Conservation (phyloP, 805 yeast genomes). For the Hanseniaspora clermontiae region DNA sequence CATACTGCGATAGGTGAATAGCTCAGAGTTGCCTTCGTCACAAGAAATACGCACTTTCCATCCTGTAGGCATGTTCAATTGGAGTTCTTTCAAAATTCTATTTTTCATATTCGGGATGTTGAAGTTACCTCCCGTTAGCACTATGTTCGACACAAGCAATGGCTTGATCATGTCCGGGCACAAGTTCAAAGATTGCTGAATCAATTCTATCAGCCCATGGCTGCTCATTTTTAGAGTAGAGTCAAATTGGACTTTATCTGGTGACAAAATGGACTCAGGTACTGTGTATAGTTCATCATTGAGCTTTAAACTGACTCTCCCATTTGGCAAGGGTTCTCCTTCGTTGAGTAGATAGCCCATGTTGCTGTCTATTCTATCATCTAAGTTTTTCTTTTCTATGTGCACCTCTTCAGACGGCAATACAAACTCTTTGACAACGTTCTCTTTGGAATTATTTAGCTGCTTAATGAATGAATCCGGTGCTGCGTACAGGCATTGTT, state of each 20-base stretch:
- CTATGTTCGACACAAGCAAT: conserved; percentile 63
- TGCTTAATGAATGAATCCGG: conserved; percentile 38
- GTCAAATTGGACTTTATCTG: conserved; percentile 57
- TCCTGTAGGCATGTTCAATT: conserved; percentile 56
- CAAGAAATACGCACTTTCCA: conserved; percentile 46
- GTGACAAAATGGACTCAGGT: conserved; percentile 80
- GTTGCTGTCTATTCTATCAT: conserved; percentile 31
- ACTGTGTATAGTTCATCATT: conserved; percentile 77
- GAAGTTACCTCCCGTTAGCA: conserved; percentile 72
- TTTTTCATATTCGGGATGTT: conserved; percentile 53
- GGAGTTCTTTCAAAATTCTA: conserved; percentile 49
- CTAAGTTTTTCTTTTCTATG: not conserved
- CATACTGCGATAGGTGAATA: conserved; percentile 51
- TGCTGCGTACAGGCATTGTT: conserved; percentile 33
- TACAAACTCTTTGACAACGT: conserved; percentile 50
- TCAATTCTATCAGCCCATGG: conserved; percentile 62
- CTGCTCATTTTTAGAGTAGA: conserved; percentile 33
- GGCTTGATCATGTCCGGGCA: conserved; percentile 68
- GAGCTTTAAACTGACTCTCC: conserved; percentile 52
- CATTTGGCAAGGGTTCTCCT: conserved; percentile 23
- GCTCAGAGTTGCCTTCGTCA: conserved; percentile 29
- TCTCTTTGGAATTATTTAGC: conserved; percentile 20
- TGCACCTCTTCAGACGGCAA: conserved; percentile 44
- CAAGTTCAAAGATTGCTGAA: conserved; percentile 53
- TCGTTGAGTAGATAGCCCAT: conserved; percentile 53